phyloP scores from a whole-genome alignment of 306 rosid genomes.

The Vigna hirtella region DNA sequence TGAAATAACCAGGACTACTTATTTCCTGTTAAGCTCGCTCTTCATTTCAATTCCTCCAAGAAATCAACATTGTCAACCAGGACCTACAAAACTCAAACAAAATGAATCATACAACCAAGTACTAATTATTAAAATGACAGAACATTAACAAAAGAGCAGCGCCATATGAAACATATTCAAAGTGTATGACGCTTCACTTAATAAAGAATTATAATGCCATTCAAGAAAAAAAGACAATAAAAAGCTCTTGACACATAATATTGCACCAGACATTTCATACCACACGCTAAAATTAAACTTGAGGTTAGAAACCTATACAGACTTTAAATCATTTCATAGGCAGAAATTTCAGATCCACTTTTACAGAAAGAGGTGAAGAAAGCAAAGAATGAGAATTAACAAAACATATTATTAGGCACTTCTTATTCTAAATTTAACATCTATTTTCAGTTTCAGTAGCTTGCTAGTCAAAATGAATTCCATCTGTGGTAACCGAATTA shows the following conservation, averaged over 20 bases:
- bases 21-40: conserved; percentile 25
- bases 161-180: too few relatives aligned
- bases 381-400: too few relatives aligned
- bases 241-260: not conserved
- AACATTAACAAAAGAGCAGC: not conserved
- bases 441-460: too few relatives aligned
- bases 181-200: too few relatives aligned
- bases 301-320: not conserved
- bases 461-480: too few relatives aligned
- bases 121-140: conserved; percentile 7
- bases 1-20: conserved; percentile 16
- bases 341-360: too few relatives aligned
- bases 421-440: too few relatives aligned
- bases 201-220: not conserved
- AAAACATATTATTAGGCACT: too few relatives aligned
- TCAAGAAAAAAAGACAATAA: not conserved
- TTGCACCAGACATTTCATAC: not conserved
- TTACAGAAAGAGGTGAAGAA: too few relatives aligned
- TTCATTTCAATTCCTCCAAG: conserved; percentile 73
- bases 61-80: conserved; percentile 90
- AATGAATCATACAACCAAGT: conserved; percentile 13
- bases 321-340: not conserved
- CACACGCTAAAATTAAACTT: not conserved
- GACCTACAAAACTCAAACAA: conserved; percentile 61
- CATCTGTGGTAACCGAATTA: not conserved